These are phyloP conservation scores for Calophaca sinica DNA, from an alignment of 306 rosid species.

Conservation along the genomic window DNA sequence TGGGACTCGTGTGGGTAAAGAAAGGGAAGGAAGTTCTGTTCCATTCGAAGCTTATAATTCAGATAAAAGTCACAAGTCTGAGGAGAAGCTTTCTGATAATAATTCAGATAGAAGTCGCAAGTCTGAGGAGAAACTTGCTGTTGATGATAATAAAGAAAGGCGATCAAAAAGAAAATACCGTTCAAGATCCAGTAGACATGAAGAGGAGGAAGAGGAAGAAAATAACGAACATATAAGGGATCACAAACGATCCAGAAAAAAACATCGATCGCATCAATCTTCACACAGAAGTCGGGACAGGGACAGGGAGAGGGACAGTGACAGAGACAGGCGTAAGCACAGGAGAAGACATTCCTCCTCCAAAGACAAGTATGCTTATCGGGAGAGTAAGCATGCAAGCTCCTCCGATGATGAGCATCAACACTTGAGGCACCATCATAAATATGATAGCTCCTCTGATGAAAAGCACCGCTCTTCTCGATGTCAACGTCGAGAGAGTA, in stretches of 20 bases:
- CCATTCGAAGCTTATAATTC: conserved; percentile 59
- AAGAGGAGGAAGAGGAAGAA: conserved; percentile 49
- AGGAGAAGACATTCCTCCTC: conserved; percentile 64
- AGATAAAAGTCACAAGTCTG: conserved; percentile 54
- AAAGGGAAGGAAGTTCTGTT: conserved; percentile 79
- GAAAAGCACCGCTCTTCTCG: conserved; percentile 48
- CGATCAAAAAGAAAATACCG: conserved; percentile 70
- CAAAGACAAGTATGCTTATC: conserved; percentile 51
- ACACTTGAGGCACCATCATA: conserved; percentile 45
- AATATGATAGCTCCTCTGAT: conserved; percentile 49
- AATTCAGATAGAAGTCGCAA: conserved; percentile 52
- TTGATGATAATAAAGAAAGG: conserved; percentile 53
- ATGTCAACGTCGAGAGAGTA: conserved; percentile 34
- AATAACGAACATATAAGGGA: conserved; percentile 48
- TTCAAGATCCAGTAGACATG: conserved; percentile 60
- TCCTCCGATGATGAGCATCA: conserved; percentile 53
- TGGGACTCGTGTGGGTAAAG: conserved; percentile 56
- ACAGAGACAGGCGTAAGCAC: conserved; percentile 54
- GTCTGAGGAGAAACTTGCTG: conserved; percentile 47
- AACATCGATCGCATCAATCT: conserved; percentile 62
- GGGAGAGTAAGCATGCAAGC: conserved; percentile 47
- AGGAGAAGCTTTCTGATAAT: conserved; percentile 50
- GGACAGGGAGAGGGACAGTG: conserved; percentile 43
- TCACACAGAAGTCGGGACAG: conserved; percentile 59
- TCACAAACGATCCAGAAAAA: conserved; percentile 64